Evolutionary conservation across 2,329 filamentous ascomycete species (phyloP).

Genomic region (Pezicula rhizophila): DNA sequence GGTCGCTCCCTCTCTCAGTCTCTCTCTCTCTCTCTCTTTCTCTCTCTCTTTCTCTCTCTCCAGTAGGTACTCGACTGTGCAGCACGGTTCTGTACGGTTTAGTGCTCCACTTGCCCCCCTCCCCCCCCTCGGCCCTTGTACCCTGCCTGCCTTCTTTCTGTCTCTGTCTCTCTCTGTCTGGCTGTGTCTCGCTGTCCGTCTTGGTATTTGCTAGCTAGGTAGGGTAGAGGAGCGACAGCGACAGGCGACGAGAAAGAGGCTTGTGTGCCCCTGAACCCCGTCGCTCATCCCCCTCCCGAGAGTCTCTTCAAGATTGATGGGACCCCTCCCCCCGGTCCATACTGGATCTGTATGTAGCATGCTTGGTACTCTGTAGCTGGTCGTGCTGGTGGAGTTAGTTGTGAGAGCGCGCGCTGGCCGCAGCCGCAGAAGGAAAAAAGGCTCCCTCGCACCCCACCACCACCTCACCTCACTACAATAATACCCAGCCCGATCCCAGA

Average conservation of each 20-base stretch:
- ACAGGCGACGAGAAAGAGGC: not conserved
- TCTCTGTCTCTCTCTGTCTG: not conserved
- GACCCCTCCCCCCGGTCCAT: not conserved
- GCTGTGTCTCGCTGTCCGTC: too few species aligned
- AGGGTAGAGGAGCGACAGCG: too few species aligned
- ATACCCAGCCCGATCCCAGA: not conserved
- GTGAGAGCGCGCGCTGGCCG: not conserved
- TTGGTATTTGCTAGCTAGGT: too few species aligned
- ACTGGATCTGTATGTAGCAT: not conserved
- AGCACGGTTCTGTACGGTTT: not conserved
- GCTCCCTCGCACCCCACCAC: not conserved
- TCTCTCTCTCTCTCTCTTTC: too few species aligned
- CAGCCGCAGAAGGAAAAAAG: not conserved
- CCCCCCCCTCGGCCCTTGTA: not conserved
- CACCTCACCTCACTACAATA: not conserved
- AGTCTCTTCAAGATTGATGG: not conserved
- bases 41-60: too few species aligned
- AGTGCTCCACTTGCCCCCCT: not conserved
- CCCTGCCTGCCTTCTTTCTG: not conserved
- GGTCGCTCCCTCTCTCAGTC: not conserved
- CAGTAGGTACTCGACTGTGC: too few species aligned
- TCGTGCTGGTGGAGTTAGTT: too few species aligned
- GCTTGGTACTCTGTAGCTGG: too few species aligned
- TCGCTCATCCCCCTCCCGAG: not conserved
- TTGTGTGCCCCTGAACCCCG: not conserved